These are phyloP conservation scores for Dovyalis caffra DNA, from an alignment of 345 rosid species.

Conservation along the genomic window DNA sequence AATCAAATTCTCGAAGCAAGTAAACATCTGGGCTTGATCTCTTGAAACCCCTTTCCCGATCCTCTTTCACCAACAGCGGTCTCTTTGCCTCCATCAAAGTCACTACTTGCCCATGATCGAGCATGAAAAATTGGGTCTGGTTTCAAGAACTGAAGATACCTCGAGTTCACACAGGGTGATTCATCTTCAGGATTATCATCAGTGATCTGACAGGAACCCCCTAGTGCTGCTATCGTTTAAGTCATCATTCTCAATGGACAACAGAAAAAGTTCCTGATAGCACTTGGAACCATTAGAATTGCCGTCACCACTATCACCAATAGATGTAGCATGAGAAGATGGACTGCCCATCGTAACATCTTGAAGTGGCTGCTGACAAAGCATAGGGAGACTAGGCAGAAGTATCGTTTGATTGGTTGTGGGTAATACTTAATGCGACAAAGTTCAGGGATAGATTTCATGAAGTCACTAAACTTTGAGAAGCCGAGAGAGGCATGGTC, in stretches of 20 bases:
- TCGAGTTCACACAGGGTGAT: background rate
- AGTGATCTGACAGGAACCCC: constrained; percentile 4
- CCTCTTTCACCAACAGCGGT: constrained; percentile 9
- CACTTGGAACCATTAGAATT: constrained; percentile 16
- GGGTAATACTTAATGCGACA: constrained; percentile 41
- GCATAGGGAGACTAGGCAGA: constrained; percentile 39
- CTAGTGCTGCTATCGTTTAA: constrained; percentile 1
- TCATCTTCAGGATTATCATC: constrained; percentile 12
- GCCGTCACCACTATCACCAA: constrained; percentile 6
- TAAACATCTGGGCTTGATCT: constrained; percentile 16
- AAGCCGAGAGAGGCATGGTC: constrained; percentile 77
- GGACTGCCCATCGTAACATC: constrained; percentile 14
- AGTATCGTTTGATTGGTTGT: constrained; percentile 69
- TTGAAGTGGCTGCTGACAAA: constrained; percentile 22
- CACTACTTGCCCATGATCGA: constrained; percentile 11
- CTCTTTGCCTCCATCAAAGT: constrained; percentile 7
- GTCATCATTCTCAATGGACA: constrained; percentile 22
- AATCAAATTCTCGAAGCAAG: constrained; percentile 78
- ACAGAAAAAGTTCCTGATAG: constrained; percentile 21
- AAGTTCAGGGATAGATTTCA: constrained; percentile 54
- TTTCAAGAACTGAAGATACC: constrained; percentile 24
- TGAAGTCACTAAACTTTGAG: constrained; percentile 70
- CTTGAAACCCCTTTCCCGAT: constrained; percentile 2
- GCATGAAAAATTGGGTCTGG: constrained; percentile 25
- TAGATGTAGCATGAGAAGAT: constrained; percentile 11